Evolutionary conservation across 164 flowering plant species (phyloP).

Genomic region (Magnolia officinalis): DNA sequence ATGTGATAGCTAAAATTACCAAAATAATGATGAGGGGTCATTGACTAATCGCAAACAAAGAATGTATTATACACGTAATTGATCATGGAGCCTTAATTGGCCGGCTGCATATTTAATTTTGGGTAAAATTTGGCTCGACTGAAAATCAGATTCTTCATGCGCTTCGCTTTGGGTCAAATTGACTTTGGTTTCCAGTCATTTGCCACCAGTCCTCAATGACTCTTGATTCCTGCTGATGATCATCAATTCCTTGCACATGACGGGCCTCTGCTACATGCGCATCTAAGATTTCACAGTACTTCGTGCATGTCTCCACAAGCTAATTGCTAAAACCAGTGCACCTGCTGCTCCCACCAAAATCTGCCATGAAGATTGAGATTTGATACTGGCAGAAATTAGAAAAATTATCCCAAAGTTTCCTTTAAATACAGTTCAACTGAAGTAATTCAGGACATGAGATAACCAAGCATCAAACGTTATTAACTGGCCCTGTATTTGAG

Average conservation of each 20-base stretch:
- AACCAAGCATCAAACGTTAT: background rate
- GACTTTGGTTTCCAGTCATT: background rate
- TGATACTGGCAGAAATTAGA: background rate
- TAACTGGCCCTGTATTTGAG: background rate
- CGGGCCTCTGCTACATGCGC: background rate
- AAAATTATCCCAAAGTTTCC: background rate
- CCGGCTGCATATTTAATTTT: background rate
- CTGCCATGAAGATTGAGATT: conserved; percentile 24
- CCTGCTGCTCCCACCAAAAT: conserved; percentile 54
- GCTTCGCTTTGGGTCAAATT: background rate
- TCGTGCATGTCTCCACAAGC: conserved; percentile 66
- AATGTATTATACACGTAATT: too few species aligned
- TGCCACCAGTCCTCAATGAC: background rate
- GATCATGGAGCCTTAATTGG: background rate
- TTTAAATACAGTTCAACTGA: background rate
- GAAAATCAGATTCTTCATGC: background rate
- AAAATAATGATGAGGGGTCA: too few species aligned
- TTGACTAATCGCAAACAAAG: too few species aligned
- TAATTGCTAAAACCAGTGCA: conserved; percentile 37
- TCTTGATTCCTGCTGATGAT: background rate
- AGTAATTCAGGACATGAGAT: background rate
- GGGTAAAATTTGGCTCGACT: background rate
- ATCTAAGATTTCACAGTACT: conserved; percentile 26
- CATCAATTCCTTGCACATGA: background rate
- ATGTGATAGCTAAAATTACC: too few species aligned